A percentile compares a stretch with the other conserved stretches of the same genome.
Evolutionary conservation across 139 green algal genomes (phyloP).

Genomic region (Chlorella sp.): DNA sequence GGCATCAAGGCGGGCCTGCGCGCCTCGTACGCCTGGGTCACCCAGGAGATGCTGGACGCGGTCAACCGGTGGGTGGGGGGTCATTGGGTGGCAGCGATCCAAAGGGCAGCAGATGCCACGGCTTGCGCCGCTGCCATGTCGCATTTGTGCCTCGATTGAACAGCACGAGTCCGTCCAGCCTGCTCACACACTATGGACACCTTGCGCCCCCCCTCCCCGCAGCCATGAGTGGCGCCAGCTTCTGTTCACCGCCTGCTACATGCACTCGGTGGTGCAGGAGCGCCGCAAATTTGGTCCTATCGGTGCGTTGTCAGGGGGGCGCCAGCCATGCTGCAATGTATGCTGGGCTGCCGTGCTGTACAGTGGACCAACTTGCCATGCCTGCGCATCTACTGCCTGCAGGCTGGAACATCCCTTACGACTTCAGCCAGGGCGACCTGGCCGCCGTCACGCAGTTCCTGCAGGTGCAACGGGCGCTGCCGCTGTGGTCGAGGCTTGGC

Average conservation of each 20-base stretch:
- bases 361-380: too few species aligned
- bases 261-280: slow-evolving; percentile 92
- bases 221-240: slow-evolving; percentile 89
- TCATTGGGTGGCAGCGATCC: not conserved
- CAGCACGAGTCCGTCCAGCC: too few species aligned
- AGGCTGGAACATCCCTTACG: slow-evolving; percentile 97
- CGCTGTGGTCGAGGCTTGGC: not conserved
- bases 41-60: slow-evolving; percentile 87
- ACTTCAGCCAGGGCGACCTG: slow-evolving; percentile 95
- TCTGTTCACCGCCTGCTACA: slow-evolving; percentile 92
- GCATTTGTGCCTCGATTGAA: too few species aligned
- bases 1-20: slow-evolving; percentile 92
- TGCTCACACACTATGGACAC: too few species aligned
- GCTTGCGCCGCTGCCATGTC: not conserved
- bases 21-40: slow-evolving; percentile 87
- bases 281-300: slow-evolving; percentile 94
- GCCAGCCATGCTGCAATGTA: too few species aligned
- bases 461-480: slow-evolving; percentile 21
- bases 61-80: slow-evolving; percentile 47
- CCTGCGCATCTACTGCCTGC: too few species aligned
- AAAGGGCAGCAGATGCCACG: not conserved
- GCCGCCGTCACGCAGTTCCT: slow-evolving; percentile 89
- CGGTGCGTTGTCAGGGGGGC: too few species aligned
- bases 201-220: too few species aligned
- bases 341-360: too few species aligned